phyloP scores from a whole-genome alignment of 495 filamentous ascomycete genomes.

The Penicillium alfredii region DNA sequence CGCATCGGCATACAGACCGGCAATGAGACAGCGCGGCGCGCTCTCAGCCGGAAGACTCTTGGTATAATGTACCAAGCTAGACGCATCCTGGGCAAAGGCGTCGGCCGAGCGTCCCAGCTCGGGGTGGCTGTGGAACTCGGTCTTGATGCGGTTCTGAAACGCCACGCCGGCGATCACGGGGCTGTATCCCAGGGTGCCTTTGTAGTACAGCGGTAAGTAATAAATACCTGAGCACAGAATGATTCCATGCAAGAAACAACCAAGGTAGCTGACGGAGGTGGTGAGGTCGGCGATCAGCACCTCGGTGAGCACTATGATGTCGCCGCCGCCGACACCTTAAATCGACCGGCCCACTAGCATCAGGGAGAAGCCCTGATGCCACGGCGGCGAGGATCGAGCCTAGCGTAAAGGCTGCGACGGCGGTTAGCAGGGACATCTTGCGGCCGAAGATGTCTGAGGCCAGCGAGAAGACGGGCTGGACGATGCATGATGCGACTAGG shows the following conservation, averaged over 20 bases:
- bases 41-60: slow-evolving; percentile 15
- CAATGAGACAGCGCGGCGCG: slow-evolving; percentile 1
- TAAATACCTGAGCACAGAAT: slow-evolving; percentile 28
- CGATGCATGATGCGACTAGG: slow-evolving; percentile 29
- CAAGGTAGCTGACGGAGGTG: slow-evolving; percentile 25
- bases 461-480: slow-evolving; percentile 27
- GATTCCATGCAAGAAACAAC: slow-evolving; percentile 37
- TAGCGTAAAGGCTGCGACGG: slow-evolving; percentile 31
- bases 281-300: slow-evolving; percentile 31
- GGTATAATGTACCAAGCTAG: slow-evolving; percentile 26
- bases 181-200: slow-evolving; percentile 33
- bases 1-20: slow-evolving; percentile 5
- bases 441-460: slow-evolving; percentile 38
- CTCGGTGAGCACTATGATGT: slow-evolving; percentile 25
- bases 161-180: slow-evolving; percentile 34
- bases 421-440: slow-evolving; percentile 29
- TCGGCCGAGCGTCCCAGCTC: slow-evolving; percentile 2
- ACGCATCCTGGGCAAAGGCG: slow-evolving; percentile 9
- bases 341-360: slow-evolving; percentile 24
- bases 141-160: slow-evolving; percentile 13
- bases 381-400: slow-evolving; percentile 37
- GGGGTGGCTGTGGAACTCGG: slow-evolving; percentile 4
- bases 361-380: slow-evolving; percentile 19
- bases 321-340: slow-evolving; percentile 29
- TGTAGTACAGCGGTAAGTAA: slow-evolving; percentile 35